These are phyloP conservation scores for Yarrowia alimentaria DNA, from an alignment of 805 yeast species.

Conservation along the genomic window DNA sequence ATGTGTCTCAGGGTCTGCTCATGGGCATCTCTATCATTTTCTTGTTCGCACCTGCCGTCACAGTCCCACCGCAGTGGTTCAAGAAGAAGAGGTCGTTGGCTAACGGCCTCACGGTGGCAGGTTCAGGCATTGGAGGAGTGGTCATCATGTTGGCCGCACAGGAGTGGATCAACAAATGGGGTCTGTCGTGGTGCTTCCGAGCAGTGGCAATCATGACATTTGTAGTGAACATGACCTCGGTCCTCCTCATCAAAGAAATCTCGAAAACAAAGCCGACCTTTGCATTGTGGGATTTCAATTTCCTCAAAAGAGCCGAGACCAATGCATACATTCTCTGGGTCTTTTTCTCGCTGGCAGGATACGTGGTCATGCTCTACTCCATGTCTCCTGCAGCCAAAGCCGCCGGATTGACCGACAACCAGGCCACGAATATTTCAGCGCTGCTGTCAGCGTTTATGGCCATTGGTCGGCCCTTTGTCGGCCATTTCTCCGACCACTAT, in stretches of 20 bases:
- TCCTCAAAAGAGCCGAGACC: slow-evolving; percentile 3
- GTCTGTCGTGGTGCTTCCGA: slow-evolving; percentile 56
- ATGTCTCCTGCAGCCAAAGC: slow-evolving; percentile 36
- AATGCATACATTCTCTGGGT: slow-evolving; percentile 16
- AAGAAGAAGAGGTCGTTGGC: slow-evolving; percentile 47
- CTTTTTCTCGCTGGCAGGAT: slow-evolving; percentile 17
- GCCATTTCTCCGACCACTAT: slow-evolving; percentile 48
- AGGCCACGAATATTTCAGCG: slow-evolving; percentile 36
- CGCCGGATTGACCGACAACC: slow-evolving; percentile 31
- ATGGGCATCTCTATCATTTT: slow-evolving; percentile 51
- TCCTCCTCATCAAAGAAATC: slow-evolving; percentile 15
- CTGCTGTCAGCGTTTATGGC: slow-evolving; percentile 41
- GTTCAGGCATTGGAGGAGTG: slow-evolving; percentile 54
- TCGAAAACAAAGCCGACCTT: slow-evolving; percentile 17
- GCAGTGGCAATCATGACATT: slow-evolving; percentile 41
- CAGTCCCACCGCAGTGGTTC: slow-evolving; percentile 54
- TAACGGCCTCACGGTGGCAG: slow-evolving; percentile 50
- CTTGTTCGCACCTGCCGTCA: slow-evolving; percentile 46
- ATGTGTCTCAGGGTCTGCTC: slow-evolving; percentile 52
- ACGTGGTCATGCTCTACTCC: slow-evolving; percentile 34
- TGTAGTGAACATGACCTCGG: slow-evolving; percentile 15
- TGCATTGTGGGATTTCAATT: slow-evolving; percentile 6
- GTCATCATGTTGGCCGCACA: slow-evolving; percentile 34
- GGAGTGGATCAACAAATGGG: slow-evolving; percentile 45
- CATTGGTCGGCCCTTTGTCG: slow-evolving; percentile 51